Evolutionary conservation across 2,329 filamentous ascomycete genomes (phyloP), one percentile per base, ranked within the genome.

Genomic region (Xylariaceae sp.): DNA sequence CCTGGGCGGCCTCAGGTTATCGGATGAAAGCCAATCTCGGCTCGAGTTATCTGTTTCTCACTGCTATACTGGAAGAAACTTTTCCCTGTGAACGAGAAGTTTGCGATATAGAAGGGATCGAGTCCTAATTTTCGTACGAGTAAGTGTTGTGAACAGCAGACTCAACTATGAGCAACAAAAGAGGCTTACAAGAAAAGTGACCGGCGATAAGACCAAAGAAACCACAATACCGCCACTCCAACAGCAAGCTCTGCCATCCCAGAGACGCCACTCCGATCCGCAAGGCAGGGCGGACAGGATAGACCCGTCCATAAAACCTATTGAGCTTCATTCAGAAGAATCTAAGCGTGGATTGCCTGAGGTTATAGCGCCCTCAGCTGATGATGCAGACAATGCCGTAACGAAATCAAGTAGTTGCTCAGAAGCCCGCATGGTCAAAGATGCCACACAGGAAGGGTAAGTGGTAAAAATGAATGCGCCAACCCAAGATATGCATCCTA

Each of bases 171-270:
- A 23, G 15, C n/a, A n/a, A 30, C 35, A 35, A 39, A 47, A 45
- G 41, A 53, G 48, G n/a, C 58, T 62, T 47, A 63, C 47, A 30
- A 52, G 15, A 11, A 48, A 8, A 61, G 61, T 59, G 59, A 55
- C 56, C 34, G 30, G 41, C 37, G 45, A 55, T n/a, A 51, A 55
- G 10, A 23, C 10, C 15, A 44, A 56, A 17, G 37, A n/a, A 53
- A 58, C 51, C 49, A 23, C 2, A 17, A 8, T 52, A 15, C 51
- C 51, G 41, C 51, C 57, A 35, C 13, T 34, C 18, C 39, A 35
- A 13, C 34, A 45, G 48, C 44, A 48, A 15, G 39, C 51, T 7
- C 59, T 41, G 13, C 51, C 49, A 13, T 30, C 23, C 41, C 61
- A 45, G 48, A 57, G 54, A 10, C 61, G 59, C 13, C 59, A 61